Evolutionary conservation across 768 basidiomycete species (phyloP), one percentile per base, ranked within the genome.

Genomic region (Russula abietina): DNA sequence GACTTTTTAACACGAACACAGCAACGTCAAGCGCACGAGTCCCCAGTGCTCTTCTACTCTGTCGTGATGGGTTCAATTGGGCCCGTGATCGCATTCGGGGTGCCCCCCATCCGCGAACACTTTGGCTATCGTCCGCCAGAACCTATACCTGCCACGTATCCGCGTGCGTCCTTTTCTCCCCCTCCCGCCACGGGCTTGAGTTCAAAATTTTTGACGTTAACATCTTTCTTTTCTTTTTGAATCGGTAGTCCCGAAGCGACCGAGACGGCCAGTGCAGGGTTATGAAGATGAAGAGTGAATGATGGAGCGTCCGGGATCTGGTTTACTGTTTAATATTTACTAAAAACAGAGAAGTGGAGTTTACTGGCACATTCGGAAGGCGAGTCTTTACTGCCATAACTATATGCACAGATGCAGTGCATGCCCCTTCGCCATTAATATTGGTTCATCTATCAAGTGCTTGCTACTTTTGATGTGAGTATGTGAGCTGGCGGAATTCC

Each of bases 21-120:
- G 93, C 91, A 93, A 92, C 84, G 88, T 52, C 84, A 87, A 69
- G 91, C 93, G 41, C 93, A 96, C 75, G 93, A 96, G 75, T 84
- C 83, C 70, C 93, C 93, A 32, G 89, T 92, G 73, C 83, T 94
- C 73, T 94, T 94, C 79, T 96, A 86, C 76, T 93, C 93, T 12
- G 80, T 86, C 71, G 74, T 86, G 53, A 76, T 96, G 60, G 93
- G 92, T 57, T 69, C 78, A 60, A 80, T 85, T 69, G 93, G 93
- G 2, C 93, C 93, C 12, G 76, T 87, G 28, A 76, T 93, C 74
- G 86, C 86, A 48, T 67, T 90, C 48, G 76, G 79, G 46, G 80
- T 94, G 19, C 93, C 93, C n/a, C 89, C 91, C 22, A 80, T 94
- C 66, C 87, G 91, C 60, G 78, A 82, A 69, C 76, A 77, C n/a